These are phyloP conservation scores for Blastomyces percursus DNA, from an alignment of 2,329 filamentous ascomycete genomes.

Conservation along the genomic window DNA sequence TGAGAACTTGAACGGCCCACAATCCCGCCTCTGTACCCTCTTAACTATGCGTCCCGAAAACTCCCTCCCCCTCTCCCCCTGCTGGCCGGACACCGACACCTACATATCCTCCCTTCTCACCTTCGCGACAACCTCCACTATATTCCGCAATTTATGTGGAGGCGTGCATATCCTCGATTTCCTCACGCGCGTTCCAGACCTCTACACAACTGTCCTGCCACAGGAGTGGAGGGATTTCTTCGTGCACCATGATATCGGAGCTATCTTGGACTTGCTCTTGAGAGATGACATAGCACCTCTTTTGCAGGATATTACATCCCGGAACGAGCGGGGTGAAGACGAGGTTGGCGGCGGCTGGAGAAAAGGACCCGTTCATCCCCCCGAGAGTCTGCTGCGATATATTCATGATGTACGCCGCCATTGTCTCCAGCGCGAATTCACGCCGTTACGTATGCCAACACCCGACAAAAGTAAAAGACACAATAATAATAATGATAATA, in stretches of 20 bases:
- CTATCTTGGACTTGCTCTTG: slow-evolving; percentile 70
- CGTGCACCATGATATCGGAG: slow-evolving; percentile 56
- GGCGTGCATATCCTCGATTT: slow-evolving; percentile 97
- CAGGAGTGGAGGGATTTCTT: slow-evolving; percentile 75
- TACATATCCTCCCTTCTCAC: slow-evolving; percentile 69
- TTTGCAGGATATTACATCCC: slow-evolving; percentile 18
- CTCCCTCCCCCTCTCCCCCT: slow-evolving; percentile 56
- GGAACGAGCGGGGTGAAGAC: slow-evolving; percentile 11
- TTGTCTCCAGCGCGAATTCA: slow-evolving; percentile 54
- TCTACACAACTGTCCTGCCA: slow-evolving; percentile 69
- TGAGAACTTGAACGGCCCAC: neutral
- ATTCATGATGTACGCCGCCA: slow-evolving; percentile 59
- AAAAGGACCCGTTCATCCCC: slow-evolving; percentile 38
- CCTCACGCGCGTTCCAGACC: slow-evolving; percentile 71
- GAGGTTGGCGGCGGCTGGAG: slow-evolving; percentile 30
- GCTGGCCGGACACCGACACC: slow-evolving; percentile 59
- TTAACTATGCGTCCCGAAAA: slow-evolving; percentile 37
- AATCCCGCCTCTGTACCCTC: too few relatives aligned
- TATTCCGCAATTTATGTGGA: slow-evolving; percentile 83
- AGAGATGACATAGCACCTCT: slow-evolving; percentile 55
- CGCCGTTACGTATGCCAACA: slow-evolving; percentile 24
- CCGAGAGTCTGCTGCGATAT: slow-evolving; percentile 56
- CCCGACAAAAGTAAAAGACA: neutral
- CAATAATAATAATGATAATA: neutral
- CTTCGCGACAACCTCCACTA: slow-evolving; percentile 61